These are phyloP conservation scores for Phycomyces nitens DNA, from an alignment of 192 early-diverging fungal species.

Conservation along the genomic window DNA sequence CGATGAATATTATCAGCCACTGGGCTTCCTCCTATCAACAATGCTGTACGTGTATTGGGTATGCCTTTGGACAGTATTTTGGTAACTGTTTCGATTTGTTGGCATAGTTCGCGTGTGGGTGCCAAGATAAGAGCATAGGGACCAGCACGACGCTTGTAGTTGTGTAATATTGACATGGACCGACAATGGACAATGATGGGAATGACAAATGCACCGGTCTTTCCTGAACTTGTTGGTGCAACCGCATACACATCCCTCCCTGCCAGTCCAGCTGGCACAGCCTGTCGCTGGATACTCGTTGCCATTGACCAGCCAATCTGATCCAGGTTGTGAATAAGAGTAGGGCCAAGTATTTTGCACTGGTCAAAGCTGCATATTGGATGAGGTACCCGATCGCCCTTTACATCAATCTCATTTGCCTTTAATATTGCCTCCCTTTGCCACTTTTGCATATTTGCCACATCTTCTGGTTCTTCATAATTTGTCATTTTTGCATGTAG, in stretches of 20 bases:
- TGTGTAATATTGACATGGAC: conserved; percentile 25
- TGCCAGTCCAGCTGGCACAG: conserved; percentile 47
- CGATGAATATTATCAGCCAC: conserved; percentile 51
- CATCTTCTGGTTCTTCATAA: conserved; percentile 30
- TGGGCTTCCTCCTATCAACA: conserved; percentile 54
- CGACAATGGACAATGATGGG: conserved; percentile 41
- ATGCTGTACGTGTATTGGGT: conserved; percentile 48
- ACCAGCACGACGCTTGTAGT: conserved; percentile 15
- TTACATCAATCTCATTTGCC: conserved; percentile 34
- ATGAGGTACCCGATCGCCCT: conserved; percentile 40
- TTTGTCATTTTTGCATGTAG: conserved; percentile 37
- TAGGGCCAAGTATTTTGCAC: conserved; percentile 19
- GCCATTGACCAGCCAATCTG: conserved; percentile 42
- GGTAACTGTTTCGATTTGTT: conserved; percentile 44
- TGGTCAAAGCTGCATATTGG: conserved; percentile 45
- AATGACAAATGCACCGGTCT: conserved; percentile 47
- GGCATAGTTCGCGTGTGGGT: conserved; percentile 51
- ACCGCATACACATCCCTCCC: conserved; percentile 49
- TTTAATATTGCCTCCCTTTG: conserved; percentile 27
- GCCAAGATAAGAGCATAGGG: conserved; percentile 46
- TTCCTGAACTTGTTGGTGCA: conserved; percentile 51
- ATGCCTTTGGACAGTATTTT: conserved; percentile 40
- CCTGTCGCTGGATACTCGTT: conserved; percentile 58
- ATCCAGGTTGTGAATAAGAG: conserved; percentile 20
- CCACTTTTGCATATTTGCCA: conserved; percentile 1